phyloP scores from a whole-genome alignment of 2,329 filamentous ascomycete species.

The Apiospora arundinis region DNA sequence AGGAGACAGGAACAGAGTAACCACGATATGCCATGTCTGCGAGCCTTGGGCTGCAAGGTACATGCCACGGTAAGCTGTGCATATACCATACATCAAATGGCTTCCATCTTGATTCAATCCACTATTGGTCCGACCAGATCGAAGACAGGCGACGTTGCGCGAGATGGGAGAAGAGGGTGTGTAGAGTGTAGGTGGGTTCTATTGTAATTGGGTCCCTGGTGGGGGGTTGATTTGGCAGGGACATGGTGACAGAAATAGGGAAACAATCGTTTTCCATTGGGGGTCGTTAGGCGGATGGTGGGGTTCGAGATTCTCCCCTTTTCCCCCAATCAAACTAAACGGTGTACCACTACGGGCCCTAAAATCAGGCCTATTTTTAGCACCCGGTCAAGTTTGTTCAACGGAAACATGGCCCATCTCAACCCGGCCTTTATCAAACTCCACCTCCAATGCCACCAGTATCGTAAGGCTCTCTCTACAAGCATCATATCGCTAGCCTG shows the following conservation, averaged over 20 bases:
- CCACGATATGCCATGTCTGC: not conserved
- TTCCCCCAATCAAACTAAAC: not conserved
- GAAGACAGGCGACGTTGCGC: not conserved
- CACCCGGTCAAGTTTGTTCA: not conserved
- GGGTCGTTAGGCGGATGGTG: not conserved
- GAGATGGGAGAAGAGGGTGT: not conserved
- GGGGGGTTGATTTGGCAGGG: constrained; percentile 7
- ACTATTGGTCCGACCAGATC: not conserved
- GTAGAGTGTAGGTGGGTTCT: not conserved
- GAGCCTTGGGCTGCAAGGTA: not conserved
- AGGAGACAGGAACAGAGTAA: not conserved
- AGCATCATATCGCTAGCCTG: not conserved
- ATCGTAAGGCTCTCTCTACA: not conserved
- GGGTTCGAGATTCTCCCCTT: not conserved
- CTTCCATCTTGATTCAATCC: not conserved
- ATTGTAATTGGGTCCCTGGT: constrained; percentile 1
- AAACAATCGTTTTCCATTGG: not conserved
- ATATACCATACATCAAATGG: no score
- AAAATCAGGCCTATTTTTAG: constrained; percentile 14
- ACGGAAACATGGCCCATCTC: not conserved
- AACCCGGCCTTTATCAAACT: not conserved
- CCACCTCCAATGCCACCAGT: not conserved
- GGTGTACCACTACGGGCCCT: constrained; percentile 13
- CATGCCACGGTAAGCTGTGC: not conserved
- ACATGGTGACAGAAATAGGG: constrained; percentile 15